Evolutionary conservation across 1,284 basidiomycete genomes (phyloP).

Genomic region (Apiotrichum montevideense): DNA sequence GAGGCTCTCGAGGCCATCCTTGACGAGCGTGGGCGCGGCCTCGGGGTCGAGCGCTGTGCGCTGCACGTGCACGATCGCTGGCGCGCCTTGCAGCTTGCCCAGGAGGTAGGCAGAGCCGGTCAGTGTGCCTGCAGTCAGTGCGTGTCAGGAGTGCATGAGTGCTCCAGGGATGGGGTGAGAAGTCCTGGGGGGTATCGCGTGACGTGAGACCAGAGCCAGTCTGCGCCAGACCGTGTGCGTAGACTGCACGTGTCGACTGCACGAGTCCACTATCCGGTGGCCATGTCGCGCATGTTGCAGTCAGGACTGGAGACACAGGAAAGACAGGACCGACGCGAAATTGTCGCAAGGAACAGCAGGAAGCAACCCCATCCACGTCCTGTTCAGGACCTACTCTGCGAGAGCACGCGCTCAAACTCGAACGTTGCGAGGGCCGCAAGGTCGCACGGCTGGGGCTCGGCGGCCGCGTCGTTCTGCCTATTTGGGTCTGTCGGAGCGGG

Average conservation of each 20-base stretch:
- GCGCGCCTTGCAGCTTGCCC: constrained; percentile 45
- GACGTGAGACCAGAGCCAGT: too few species aligned
- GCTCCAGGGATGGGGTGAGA: too few species aligned
- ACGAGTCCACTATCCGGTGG: too few species aligned
- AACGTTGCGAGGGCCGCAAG: constrained; percentile 45
- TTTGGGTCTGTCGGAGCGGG: neutral
- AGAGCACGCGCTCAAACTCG: constrained; percentile 54
- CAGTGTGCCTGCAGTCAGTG: constrained; percentile 50
- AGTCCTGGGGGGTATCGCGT: too few species aligned
- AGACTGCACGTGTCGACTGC: too few species aligned
- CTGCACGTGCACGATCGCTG: constrained; percentile 59
- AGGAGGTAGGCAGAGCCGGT: constrained; percentile 52
- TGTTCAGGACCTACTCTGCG: constrained; percentile 50
- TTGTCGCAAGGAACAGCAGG: too few species aligned
- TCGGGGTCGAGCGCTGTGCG: constrained; percentile 53
- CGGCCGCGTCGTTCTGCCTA: neutral
- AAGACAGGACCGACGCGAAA: too few species aligned
- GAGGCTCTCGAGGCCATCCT: constrained; percentile 20
- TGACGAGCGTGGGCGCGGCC: constrained; percentile 21
- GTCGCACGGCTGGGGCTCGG: constrained; percentile 14
- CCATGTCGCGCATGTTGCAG: too few species aligned
- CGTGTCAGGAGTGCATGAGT: too few species aligned
- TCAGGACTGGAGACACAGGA: too few species aligned
- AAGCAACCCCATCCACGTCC: too few species aligned
- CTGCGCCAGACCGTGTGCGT: too few species aligned